Evolutionary conservation across 768 basidiomycete species (phyloP).

Genomic region (Russula lepida): DNA sequence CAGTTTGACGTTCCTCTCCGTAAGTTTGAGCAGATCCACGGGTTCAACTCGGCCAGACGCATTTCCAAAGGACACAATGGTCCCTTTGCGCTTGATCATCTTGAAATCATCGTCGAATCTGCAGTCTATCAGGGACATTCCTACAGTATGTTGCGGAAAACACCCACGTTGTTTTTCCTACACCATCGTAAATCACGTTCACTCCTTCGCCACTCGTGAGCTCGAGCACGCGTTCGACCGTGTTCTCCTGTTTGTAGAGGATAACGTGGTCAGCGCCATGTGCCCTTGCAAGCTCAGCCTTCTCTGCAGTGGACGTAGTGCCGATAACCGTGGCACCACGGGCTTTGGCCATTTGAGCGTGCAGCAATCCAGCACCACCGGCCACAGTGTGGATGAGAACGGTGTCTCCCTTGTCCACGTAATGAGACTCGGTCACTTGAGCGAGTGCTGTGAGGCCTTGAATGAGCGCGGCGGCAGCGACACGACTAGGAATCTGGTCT

Average conservation of each 20-base stretch:
- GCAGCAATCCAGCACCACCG: constrained; percentile 72
- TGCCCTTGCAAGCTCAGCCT: constrained; percentile 68
- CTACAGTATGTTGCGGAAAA: not conserved
- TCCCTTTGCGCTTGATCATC: constrained; percentile 78
- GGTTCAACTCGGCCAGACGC: constrained; percentile 80
- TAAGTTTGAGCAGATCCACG: constrained; percentile 63
- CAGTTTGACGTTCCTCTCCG: constrained; percentile 75
- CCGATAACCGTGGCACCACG: constrained; percentile 88
- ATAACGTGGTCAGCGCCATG: constrained; percentile 86
- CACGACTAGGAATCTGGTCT: constrained; percentile 43
- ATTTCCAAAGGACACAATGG: constrained; percentile 85
- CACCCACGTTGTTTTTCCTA: constrained; percentile 86
- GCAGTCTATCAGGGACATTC: not conserved
- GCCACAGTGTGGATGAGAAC: constrained; percentile 88
- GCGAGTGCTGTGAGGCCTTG: constrained; percentile 75
- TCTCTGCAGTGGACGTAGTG: constrained; percentile 79
- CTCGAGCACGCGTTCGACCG: constrained; percentile 62
- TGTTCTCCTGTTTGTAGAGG: constrained; percentile 67
- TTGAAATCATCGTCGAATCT: constrained; percentile 80
- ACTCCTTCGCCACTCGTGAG: constrained; percentile 76
- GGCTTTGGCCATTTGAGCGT: constrained; percentile 58
- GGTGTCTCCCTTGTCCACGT: constrained; percentile 69
- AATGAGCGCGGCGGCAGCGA: constrained; percentile 58
- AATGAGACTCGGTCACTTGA: constrained; percentile 78
- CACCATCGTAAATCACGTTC: constrained; percentile 86